phyloP scores from a whole-genome alignment of 2,329 filamentous ascomycete genomes.

The Aureobasidium sp. region DNA sequence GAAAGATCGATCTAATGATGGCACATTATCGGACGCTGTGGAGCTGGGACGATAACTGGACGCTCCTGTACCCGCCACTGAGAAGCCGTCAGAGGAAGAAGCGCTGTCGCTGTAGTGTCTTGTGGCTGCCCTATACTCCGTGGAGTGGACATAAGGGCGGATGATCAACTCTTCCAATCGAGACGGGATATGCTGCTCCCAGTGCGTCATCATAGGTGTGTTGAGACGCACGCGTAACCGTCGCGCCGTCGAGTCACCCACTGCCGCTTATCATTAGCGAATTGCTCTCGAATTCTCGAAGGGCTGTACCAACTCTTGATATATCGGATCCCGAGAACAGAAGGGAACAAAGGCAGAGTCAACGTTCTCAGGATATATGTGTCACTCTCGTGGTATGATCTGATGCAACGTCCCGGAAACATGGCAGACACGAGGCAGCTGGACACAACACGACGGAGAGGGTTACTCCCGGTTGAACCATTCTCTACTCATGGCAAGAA shows the following conservation, averaged over 20 bases:
- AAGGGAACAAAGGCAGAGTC: not conserved
- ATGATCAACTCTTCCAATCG: not conserved
- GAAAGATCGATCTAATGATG: not conserved
- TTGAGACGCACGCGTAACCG: not conserved
- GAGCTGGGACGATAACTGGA: not conserved
- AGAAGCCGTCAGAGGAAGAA: not conserved
- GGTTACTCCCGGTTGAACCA: not conserved
- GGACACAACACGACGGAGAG: not conserved
- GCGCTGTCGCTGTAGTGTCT: not conserved
- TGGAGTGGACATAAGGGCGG: not conserved
- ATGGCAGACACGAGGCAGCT: not conserved
- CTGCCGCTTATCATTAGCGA: not conserved
- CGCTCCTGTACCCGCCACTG: not conserved
- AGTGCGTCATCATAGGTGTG: not conserved
- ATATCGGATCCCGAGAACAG: not conserved
- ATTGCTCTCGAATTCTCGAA: not conserved
- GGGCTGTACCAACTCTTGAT: not conserved
- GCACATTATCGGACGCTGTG: not conserved
- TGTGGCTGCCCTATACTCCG: not conserved
- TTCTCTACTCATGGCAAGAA: not conserved
- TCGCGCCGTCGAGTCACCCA: not conserved
- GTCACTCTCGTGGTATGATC: not conserved
- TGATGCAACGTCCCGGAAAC: no score
- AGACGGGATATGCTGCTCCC: not conserved
- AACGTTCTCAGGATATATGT: not conserved